Evolutionary conservation across 2,329 filamentous ascomycete species (phyloP).

Genomic region (Mollisia scopiformis): DNA sequence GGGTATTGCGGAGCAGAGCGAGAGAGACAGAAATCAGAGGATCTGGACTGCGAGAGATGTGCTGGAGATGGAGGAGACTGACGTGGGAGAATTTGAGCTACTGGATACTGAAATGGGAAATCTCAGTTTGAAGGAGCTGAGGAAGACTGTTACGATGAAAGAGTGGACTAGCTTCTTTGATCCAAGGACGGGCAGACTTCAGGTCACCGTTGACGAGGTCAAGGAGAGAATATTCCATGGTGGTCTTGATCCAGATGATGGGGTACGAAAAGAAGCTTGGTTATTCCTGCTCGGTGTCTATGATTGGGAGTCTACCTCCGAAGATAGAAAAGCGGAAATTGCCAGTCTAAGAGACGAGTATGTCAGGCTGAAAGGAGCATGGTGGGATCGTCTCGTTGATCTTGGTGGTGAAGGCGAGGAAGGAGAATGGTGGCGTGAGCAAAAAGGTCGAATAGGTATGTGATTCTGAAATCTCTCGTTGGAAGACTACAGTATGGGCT

Average conservation of each 20-base stretch:
- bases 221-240: conserved; percentile 98
- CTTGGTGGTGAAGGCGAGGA: conserved; percentile 78
- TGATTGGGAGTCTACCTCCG: conserved; percentile 86
- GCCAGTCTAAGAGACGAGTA: conserved; percentile 92
- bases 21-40: conserved; percentile 79
- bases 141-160: conserved; percentile 75
- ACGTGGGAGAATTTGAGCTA: conserved; percentile 94
- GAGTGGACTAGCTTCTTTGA: conserved; percentile 97
- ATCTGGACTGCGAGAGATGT: conserved; percentile 95
- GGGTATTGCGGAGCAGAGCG: conserved; percentile 97
- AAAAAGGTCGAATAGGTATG: conserved; percentile 90
- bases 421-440: conserved; percentile 96
- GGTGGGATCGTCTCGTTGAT: conserved; percentile 94
- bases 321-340: conserved; percentile 81
- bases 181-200: conserved; percentile 69
- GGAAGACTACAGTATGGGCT: conserved; percentile 28
- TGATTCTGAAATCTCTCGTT: conserved; percentile 21
- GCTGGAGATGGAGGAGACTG: conserved; percentile 90
- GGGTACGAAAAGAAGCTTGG: conserved; percentile 96
- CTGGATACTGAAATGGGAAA: conserved; percentile 77
- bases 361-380: conserved; percentile 87
- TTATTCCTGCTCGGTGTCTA: conserved; percentile 90
- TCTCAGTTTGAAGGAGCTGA: conserved; percentile 74
- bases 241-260: conserved; percentile 84
- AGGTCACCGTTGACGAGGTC: conserved; percentile 85